Evolutionary conservation across 129 eudicot genomes (phyloP).

Genomic region (Chrysanthemum makinoi): DNA sequence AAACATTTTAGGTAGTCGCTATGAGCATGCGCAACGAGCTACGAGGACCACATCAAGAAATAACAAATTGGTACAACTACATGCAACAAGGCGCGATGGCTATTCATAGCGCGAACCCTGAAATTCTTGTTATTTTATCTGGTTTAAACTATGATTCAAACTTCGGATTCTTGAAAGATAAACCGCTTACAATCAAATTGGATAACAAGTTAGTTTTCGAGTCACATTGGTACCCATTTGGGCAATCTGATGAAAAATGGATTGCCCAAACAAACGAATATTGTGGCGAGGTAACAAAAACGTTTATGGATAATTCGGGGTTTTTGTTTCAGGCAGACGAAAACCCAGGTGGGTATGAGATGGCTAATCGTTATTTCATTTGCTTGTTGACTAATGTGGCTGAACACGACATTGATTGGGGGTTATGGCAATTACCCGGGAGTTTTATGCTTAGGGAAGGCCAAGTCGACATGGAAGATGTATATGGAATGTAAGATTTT

Average conservation of each 20-base stretch:
- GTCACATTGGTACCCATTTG: slow-evolving; percentile 74
- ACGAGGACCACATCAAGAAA: slow-evolving; percentile 53
- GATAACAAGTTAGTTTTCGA: slow-evolving; percentile 56
- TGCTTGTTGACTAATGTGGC: slow-evolving; percentile 54
- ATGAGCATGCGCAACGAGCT: slow-evolving; percentile 77
- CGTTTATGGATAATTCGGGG: slow-evolving; percentile 39
- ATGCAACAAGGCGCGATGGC: slow-evolving; percentile 49
- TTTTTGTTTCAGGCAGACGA: slow-evolving; percentile 32
- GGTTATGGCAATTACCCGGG: slow-evolving; percentile 65
- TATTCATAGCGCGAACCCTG: slow-evolving; percentile 47
- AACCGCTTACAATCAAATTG: slow-evolving; percentile 30
- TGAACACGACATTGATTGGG: slow-evolving; percentile 70
- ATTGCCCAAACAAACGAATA: slow-evolving; percentile 40
- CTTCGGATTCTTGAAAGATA: slow-evolving; percentile 47
- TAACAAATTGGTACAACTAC: slow-evolving; percentile 51
- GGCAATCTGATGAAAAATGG: slow-evolving; percentile 43
- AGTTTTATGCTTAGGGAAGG: slow-evolving; percentile 67
- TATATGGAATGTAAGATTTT: slow-evolving; percentile 45
- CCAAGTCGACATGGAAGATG: slow-evolving; percentile 41
- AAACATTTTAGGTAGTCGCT: slow-evolving; percentile 52
- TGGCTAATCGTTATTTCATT: slow-evolving; percentile 48
- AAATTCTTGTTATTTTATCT: slow-evolving; percentile 57
- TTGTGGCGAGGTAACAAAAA: slow-evolving; percentile 12
- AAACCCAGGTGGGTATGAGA: slow-evolving; percentile 41
- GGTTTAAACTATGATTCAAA: slow-evolving; percentile 49